Evolutionary conservation across 2,329 filamentous ascomycete genomes (phyloP).

Genomic region (Colletotrichum sp.): DNA sequence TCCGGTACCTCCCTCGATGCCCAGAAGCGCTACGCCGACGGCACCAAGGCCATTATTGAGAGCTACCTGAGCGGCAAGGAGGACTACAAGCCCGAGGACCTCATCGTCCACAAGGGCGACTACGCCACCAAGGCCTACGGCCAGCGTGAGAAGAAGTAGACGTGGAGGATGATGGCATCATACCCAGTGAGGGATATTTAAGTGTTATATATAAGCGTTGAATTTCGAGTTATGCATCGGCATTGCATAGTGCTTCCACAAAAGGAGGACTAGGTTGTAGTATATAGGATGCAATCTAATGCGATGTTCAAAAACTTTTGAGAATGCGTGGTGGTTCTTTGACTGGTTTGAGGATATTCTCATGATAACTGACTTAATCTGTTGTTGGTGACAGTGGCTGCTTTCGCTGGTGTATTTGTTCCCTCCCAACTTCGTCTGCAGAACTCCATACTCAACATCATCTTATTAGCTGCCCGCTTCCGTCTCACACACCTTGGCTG

Average conservation of each 20-base stretch:
- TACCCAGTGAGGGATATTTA: not conserved
- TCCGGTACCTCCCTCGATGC: conserved; percentile 98
- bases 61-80: conserved; percentile 87
- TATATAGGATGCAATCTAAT: conserved; percentile 15
- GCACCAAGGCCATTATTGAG: conserved; percentile 87
- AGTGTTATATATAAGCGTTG: conserved; percentile 5
- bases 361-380: not conserved
- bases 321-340: not conserved
- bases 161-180: not conserved
- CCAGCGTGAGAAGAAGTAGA: conserved; percentile 62
- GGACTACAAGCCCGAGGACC: conserved; percentile 88
- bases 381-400: not conserved
- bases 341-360: not conserved
- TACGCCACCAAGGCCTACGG: conserved; percentile 97
- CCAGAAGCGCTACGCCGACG: conserved; percentile 88
- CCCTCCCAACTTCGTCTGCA: not conserved
- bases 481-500: not conserved
- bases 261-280: conserved; percentile 2
- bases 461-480: not conserved
- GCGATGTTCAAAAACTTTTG: not conserved
- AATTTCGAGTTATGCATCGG: not conserved
- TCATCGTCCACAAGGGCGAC: conserved; percentile 88
- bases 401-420: not conserved
- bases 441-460: no score
- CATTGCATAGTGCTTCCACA: conserved; percentile 9